Evolutionary conservation across 2,329 filamentous ascomycete genomes (phyloP).

Genomic region (Diaporthe vexans): DNA sequence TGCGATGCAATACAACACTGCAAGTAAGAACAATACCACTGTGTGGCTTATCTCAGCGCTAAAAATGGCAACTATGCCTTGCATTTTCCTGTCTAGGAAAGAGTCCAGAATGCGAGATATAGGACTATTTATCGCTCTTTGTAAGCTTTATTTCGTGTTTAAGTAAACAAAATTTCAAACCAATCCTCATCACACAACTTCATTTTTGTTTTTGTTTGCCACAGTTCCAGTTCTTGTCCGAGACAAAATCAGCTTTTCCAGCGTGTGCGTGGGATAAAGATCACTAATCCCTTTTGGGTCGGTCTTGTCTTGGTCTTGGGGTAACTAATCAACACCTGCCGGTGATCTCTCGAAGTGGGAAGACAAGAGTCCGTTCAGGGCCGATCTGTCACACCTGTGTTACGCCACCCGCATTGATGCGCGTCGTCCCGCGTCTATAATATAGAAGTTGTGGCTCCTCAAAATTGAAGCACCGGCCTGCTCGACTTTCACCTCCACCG

Average conservation of each 20-base stretch:
- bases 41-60: slow-evolving; percentile 9
- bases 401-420: no score
- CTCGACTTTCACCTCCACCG: background rate
- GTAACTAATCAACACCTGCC: background rate
- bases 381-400: no score
- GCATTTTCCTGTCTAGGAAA: background rate
- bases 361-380: background rate
- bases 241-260: no score
- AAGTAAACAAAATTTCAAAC: background rate
- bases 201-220: background rate
- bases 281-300: background rate
- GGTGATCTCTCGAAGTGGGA: background rate
- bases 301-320: no score
- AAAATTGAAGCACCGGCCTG: background rate
- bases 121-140: background rate
- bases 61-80: background rate
- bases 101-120: background rate
- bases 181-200: background rate
- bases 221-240: no score
- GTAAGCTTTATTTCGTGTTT: background rate
- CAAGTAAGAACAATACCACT: slow-evolving; percentile 13
- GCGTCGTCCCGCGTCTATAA: background rate
- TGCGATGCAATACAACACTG: background rate
- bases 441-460: background rate
- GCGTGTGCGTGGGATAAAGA: background rate